Conservation (phyloP, 2,329 filamentous ascomycete genomes). For the Talaromyces rugulosus region DNA sequence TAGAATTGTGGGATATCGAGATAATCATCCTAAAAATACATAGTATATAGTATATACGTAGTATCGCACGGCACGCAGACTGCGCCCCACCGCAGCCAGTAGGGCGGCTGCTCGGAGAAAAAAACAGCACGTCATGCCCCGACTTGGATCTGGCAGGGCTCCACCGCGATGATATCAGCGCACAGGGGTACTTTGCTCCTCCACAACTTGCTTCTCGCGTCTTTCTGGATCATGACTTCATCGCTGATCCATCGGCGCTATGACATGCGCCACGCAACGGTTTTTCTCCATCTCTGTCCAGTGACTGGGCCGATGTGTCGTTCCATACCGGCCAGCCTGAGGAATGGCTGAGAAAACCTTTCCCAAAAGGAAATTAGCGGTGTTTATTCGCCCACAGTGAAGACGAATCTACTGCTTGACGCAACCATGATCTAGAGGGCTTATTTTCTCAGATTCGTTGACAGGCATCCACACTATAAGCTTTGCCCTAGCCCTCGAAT, state of each 20-base stretch:
- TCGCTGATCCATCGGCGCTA: not conserved
- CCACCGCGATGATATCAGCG: conserved; percentile 4
- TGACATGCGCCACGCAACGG: not conserved
- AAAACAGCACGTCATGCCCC: not conserved
- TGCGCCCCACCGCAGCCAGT: not conserved
- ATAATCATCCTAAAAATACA: too few relatives aligned
- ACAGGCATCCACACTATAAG: not conserved
- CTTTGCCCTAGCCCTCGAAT: not conserved
- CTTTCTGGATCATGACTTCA: not conserved
- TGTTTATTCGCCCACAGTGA: not conserved
- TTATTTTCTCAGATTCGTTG: not conserved
- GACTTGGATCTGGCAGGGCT: not conserved
- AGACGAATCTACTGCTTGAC: not conserved
- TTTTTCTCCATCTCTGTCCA: not conserved
- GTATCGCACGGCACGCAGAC: too few relatives aligned
- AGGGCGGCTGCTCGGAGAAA: not conserved
- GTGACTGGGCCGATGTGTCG: not conserved
- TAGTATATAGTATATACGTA: too few relatives aligned
- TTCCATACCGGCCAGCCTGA: not conserved
- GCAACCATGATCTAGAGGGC: conserved; percentile 6
- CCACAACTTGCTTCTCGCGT: not conserved
- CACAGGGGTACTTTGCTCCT: not conserved
- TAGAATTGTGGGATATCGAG: too few relatives aligned
- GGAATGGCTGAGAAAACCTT: not conserved
- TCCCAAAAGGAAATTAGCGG: not conserved